phyloP scores from a whole-genome alignment of 805 yeast genomes.

The Metschnikowia kofuensis region DNA sequence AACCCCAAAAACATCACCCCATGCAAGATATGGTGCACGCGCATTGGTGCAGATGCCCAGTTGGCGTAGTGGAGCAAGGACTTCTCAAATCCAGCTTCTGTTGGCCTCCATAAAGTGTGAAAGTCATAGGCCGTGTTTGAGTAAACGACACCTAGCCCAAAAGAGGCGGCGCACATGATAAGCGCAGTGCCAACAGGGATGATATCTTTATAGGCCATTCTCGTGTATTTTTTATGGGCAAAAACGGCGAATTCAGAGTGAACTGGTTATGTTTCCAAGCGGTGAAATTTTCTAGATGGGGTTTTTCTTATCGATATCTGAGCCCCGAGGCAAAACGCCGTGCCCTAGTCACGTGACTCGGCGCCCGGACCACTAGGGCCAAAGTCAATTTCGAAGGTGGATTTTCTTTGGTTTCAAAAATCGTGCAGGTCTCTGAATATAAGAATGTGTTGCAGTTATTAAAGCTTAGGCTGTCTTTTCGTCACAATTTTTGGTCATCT shows the following conservation, averaged over 20 bases:
- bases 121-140: slow-evolving; percentile 82
- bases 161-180: slow-evolving; percentile 58
- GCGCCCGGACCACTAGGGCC: background rate
- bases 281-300: background rate
- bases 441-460: too few species aligned
- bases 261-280: background rate
- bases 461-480: too few species aligned
- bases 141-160: slow-evolving; percentile 75
- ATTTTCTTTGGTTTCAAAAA: background rate
- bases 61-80: slow-evolving; percentile 72
- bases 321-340: background rate
- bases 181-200: slow-evolving; percentile 45
- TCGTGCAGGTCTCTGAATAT: background rate
- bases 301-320: background rate
- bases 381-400: background rate
- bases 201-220: slow-evolving; percentile 39
- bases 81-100: slow-evolving; percentile 49
- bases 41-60: slow-evolving; percentile 65
- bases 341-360: background rate
- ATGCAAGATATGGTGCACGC: slow-evolving; percentile 62
- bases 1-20: slow-evolving; percentile 62
- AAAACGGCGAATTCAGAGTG: too few species aligned
- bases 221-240: background rate
- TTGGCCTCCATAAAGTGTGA: slow-evolving; percentile 64
- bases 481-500: too few species aligned